Evolutionary conservation across 2,329 filamentous ascomycete species (phyloP), one percentile per base, ranked within the genome.

Genomic region (Colletotrichum sojae): DNA sequence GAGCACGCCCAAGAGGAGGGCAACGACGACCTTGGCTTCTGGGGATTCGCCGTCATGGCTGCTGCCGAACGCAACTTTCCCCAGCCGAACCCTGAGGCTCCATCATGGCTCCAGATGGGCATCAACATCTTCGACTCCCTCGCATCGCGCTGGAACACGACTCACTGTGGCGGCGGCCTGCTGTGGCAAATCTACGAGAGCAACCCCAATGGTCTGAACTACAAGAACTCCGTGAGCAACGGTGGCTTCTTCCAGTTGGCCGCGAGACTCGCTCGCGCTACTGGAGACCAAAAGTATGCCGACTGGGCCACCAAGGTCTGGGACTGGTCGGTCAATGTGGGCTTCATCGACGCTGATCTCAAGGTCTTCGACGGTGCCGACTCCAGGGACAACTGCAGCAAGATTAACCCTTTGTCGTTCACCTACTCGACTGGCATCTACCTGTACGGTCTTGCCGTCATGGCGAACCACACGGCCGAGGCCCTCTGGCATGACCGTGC

Each of bases 201-300:
- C 74, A 95, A 97, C 77, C 82, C 83, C 54, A 90, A 90, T 71
- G 94, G 94, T 15, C 91, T 94, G 77, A 86, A 89, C 75, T 96
- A 97, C 86, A 96, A 95, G 81, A 95, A 95, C 82, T 87, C 90
- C 16, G 89, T 95, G 73, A 91, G 90, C 70, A 96, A 96, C 78
- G 93, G 92, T 49, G 91, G 90, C n/a, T 89, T 96, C 77, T 95
- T 97, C 79, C 91, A 95, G 75, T 85, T 97, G 13, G 90, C 91
- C 4, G 92, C 94, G 1, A 90, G 93, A 18, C 85, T 95, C 15
- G 92, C 91, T 27, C 88, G 91, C 54, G 90, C 89, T 69, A 93
- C 91, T 0, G 89, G 89, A 16, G 91, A 93, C 74, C 78, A 86
- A 57, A 91, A 88, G 0, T 93, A 93, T 73, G 71, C 82, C 15